These are phyloP conservation scores for Trichoderma arundinaceum DNA, from an alignment of 2,329 filamentous ascomycete species.

Conservation along the genomic window DNA sequence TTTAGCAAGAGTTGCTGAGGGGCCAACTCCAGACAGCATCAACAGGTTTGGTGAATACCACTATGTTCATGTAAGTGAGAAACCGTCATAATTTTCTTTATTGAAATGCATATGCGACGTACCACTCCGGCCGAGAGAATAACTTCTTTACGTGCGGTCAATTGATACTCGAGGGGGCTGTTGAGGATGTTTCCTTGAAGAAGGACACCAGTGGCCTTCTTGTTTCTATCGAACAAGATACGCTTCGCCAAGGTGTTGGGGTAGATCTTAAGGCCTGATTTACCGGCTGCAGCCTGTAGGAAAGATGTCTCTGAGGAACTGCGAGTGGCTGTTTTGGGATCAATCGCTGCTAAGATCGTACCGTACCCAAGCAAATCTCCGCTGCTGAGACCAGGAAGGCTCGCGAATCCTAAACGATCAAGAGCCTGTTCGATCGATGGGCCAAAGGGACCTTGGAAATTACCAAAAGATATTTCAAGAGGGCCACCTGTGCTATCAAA, in stretches of 20 bases:
- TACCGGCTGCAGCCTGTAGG: neutral
- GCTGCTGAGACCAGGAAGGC: too few species aligned
- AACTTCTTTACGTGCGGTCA: constrained; percentile 31
- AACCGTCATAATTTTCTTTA: too few species aligned
- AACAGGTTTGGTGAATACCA: constrained; percentile 59
- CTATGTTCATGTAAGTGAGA: too few species aligned
- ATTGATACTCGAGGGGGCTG: neutral
- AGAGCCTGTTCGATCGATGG: too few species aligned
- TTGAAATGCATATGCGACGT: too few species aligned
- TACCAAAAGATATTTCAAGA: too few species aligned
- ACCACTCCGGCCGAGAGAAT: constrained; percentile 52
- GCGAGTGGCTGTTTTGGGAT: neutral
- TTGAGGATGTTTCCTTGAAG: neutral
- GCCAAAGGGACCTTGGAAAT: too few species aligned
- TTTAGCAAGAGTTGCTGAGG: constrained; percentile 48
- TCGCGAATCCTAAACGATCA: too few species aligned
- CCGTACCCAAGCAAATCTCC: too few species aligned
- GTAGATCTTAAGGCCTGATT: neutral
- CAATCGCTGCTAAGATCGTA: too few species aligned
- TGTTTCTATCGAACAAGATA: neutral
- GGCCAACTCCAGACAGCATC: constrained; percentile 57
- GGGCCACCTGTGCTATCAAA: too few species aligned
- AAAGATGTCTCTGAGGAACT: neutral
- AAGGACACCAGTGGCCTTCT: neutral
- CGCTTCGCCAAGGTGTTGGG: neutral